Evolutionary conservation across 108 stramenopile species (phyloP).

Genomic region (Parietichytrium sp.): DNA sequence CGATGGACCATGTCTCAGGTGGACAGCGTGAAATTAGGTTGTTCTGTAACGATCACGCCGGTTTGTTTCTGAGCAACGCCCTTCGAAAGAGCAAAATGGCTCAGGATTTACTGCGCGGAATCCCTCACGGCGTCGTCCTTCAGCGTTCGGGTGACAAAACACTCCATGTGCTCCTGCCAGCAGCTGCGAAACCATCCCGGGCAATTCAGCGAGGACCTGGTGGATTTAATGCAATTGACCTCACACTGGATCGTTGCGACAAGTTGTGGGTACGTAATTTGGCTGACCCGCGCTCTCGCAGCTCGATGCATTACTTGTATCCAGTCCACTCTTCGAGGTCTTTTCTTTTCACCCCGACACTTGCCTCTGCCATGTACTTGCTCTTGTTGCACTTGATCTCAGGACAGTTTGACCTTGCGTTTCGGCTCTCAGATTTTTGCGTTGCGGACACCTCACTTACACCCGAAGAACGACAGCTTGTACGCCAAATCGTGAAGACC

Average conservation of each 20-base stretch:
- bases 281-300: constrained; percentile 2
- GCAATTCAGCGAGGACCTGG: neutral
- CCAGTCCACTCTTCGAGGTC: constrained; percentile 28
- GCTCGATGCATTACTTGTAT: constrained; percentile 23
- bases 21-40: neutral
- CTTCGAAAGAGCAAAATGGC: constrained; percentile 38
- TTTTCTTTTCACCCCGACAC: constrained; percentile 20
- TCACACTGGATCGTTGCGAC: constrained; percentile 19
- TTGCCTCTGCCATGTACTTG: neutral
- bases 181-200: constrained; percentile 10
- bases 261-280: neutral
- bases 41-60: constrained; percentile 23
- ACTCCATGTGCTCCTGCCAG: neutral
- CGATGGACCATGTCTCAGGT: neutral
- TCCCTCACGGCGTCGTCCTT: constrained; percentile 28
- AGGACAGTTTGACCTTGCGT: constrained; percentile 30
- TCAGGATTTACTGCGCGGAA: constrained; percentile 16
- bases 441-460: constrained; percentile 21
- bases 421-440: constrained; percentile 23
- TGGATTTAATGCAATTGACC: constrained; percentile 21
- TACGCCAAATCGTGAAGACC: neutral
- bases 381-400: constrained; percentile 13
- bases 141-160: neutral
- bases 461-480: constrained; percentile 9
- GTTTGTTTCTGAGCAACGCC: neutral